Conservation (phyloP, 805 yeast species). For the Zygosaccharomyces gambellarensis region DNA sequence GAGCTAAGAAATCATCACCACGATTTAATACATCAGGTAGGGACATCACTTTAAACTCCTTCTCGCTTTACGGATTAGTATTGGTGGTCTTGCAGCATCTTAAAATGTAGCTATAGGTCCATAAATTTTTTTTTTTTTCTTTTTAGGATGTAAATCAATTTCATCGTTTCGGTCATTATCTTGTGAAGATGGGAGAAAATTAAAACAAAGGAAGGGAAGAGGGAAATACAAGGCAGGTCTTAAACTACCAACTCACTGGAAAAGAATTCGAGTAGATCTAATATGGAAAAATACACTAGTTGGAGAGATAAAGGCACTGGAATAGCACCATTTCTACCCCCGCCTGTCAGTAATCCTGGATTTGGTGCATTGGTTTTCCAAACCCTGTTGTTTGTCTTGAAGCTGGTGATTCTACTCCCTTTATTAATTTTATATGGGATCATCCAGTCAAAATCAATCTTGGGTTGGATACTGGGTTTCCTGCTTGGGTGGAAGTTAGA, state of each 20-base stretch:
- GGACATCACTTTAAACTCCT: slow-evolving; percentile 46
- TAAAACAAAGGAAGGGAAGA: slow-evolving; percentile 2
- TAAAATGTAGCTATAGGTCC: neutral
- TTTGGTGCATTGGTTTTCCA: slow-evolving; percentile 5
- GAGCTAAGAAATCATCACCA: slow-evolving; percentile 65
- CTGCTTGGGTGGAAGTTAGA: slow-evolving; percentile 36
- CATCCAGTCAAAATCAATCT: slow-evolving; percentile 10
- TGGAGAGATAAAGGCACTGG: slow-evolving; percentile 92
- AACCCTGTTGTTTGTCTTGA: slow-evolving; percentile 13
- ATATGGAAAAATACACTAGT: slow-evolving; percentile 76
- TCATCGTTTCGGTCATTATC: neutral
- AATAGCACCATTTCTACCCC: slow-evolving; percentile 82
- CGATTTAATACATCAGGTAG: slow-evolving; percentile 60
- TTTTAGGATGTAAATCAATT: neutral
- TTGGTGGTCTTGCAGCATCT: neutral
- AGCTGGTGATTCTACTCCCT: slow-evolving; percentile 20
- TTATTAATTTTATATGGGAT: slow-evolving; percentile 12
- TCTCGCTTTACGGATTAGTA: neutral
- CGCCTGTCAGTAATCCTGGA: slow-evolving; percentile 19
- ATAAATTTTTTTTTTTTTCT: neutral
- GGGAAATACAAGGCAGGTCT: neutral
- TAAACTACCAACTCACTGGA: neutral
- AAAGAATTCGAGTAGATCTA: neutral
- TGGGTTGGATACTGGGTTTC: slow-evolving; percentile 27
- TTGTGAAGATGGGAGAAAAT: neutral